Evolutionary conservation across 441 rosid genomes (phyloP).

Genomic region (Gossypium lobatum): DNA sequence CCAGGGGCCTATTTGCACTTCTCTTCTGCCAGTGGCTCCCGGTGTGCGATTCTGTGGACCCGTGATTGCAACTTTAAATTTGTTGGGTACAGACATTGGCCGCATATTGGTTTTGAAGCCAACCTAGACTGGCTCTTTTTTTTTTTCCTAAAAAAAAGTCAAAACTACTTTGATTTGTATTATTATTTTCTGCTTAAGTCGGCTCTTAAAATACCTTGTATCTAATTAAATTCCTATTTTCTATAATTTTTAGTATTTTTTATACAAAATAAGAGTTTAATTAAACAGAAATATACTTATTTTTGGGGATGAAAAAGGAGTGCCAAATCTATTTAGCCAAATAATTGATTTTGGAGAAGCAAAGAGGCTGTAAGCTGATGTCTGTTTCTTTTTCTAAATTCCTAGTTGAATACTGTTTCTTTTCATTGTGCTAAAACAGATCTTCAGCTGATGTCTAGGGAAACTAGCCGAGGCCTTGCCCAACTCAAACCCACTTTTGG

Average conservation of each 20-base stretch:
- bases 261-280: not conserved
- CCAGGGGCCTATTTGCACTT: not conserved
- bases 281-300: not conserved
- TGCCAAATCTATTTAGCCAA: not conserved
- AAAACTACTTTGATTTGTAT: not conserved
- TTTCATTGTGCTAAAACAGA: too few species aligned
- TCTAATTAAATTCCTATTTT: not conserved
- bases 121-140: not conserved
- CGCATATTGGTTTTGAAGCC: not conserved
- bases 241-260: not conserved
- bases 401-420: too few species aligned
- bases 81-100: not conserved
- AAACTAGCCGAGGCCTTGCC: too few species aligned
- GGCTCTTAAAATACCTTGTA: not conserved
- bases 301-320: not conserved
- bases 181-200: not conserved
- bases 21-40: not conserved
- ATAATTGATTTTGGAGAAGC: not conserved
- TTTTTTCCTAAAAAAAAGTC: not conserved
- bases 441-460: too few species aligned
- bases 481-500: not conserved
- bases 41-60: not conserved
- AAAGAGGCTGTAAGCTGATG: too few species aligned
- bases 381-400: too few species aligned
- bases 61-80: not conserved